These are phyloP conservation scores for Phytophthora pisi DNA, from an alignment of 352 stramenopile genomes.

Conservation along the genomic window DNA sequence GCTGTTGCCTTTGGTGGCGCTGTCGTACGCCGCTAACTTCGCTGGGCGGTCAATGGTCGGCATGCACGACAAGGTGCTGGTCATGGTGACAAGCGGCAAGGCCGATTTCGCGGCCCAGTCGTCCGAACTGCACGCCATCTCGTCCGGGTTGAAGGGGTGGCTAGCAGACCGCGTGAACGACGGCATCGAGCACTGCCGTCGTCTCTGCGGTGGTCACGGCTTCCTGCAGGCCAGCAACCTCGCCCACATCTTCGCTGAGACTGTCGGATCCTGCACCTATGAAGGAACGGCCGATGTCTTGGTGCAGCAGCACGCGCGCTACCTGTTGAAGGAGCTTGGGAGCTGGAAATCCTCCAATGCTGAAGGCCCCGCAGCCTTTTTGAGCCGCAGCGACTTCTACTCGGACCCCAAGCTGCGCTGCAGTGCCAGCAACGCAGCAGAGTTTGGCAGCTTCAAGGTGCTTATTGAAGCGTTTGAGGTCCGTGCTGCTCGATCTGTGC, in stretches of 20 bases:
- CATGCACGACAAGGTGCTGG: slow-evolving; percentile 21
- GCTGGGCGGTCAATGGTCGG: slow-evolving; percentile 18
- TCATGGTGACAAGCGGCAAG: slow-evolving; percentile 14
- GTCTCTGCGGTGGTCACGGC: slow-evolving; percentile 19
- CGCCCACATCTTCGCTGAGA: slow-evolving; percentile 34
- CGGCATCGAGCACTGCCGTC: slow-evolving; percentile 23
- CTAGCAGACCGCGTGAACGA: slow-evolving; percentile 21
- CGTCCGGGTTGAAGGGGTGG: slow-evolving; percentile 25
- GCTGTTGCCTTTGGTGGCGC: slow-evolving; percentile 41
- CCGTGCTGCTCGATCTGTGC: slow-evolving; percentile 38
- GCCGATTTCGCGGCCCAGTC: slow-evolving; percentile 9
- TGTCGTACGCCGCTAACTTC: slow-evolving; percentile 28
- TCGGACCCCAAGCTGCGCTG: slow-evolving; percentile 41
- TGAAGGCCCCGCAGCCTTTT: slow-evolving; percentile 28
- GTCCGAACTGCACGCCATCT: slow-evolving; percentile 22
- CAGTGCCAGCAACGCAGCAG: slow-evolving; percentile 23
- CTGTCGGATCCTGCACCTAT: slow-evolving; percentile 42
- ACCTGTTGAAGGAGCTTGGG: slow-evolving; percentile 40
- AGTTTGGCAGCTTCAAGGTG: slow-evolving; percentile 41
- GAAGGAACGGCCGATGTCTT: slow-evolving; percentile 61
- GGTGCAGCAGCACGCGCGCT: slow-evolving; percentile 52
- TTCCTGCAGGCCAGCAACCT: slow-evolving; percentile 22
- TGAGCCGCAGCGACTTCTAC: slow-evolving; percentile 34
- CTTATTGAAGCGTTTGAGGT: slow-evolving; percentile 44
- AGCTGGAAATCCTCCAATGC: neutral